A percentile compares a stretch with the other conserved stretches of the same genome.
These are phyloP conservation scores for Termitomyces sp. DNA, from an alignment of 768 basidiomycete genomes.

Conservation along the genomic window DNA sequence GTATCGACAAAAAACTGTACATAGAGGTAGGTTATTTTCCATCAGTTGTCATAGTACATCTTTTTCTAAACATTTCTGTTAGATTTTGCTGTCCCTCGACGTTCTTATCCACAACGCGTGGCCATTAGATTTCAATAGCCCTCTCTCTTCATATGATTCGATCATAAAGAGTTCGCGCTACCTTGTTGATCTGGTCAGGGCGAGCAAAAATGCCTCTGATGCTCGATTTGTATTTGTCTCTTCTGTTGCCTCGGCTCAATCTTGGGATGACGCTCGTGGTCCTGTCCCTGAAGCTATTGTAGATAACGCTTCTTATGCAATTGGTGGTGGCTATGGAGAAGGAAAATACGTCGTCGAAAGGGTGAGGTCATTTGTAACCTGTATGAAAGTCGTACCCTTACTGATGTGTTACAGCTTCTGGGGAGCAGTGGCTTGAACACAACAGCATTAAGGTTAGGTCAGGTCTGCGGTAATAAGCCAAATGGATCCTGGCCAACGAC, in stretches of 20 bases:
- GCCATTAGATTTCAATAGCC: no score
- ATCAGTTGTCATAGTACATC: background rate
- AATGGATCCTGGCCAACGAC: conserved; percentile 35
- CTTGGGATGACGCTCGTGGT: background rate
- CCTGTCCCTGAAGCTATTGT: background rate
- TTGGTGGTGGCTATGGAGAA: background rate
- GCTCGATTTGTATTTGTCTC: background rate
- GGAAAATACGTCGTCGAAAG: background rate
- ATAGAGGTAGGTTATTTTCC: background rate
- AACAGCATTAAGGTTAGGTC: conserved; percentile 36
- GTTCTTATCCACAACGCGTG: no score
- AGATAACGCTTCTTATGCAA: background rate
- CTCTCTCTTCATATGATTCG: no score
- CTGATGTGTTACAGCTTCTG: background rate
- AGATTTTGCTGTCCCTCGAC: no score
- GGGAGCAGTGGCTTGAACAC: conserved; percentile 25
- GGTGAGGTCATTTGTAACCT: background rate
- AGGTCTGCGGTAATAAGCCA: conserved; percentile 31
- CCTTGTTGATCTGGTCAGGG: no score
- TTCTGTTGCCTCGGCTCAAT: background rate
- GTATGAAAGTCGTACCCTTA: background rate
- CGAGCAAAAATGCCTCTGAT: no score
- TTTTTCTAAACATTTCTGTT: no score
- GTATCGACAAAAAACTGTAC: background rate
- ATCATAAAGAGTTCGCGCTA: background rate